A percentile compares a stretch with the other conserved stretches of the same genome.
Conservation (phyloP, 1,284 basidiomycete species). For the Trichosporon ovoides region DNA sequence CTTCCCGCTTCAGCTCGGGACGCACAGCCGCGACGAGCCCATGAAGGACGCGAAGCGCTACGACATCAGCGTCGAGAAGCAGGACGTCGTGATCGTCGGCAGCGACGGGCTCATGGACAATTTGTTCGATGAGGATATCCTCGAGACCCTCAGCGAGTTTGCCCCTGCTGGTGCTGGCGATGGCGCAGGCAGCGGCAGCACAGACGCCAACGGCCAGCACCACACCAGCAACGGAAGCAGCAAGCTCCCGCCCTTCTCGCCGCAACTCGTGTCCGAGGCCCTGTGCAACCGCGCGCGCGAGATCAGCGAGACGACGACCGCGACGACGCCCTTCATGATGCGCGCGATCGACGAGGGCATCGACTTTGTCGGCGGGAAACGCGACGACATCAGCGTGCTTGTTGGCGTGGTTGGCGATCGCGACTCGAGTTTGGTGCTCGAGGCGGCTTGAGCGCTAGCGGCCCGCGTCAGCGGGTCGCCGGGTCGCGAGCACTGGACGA, state of each 20-base stretch:
- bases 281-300: slow-evolving; percentile 52
- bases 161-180: slow-evolving; percentile 40
- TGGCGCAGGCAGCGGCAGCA: too few species aligned
- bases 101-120: slow-evolving; percentile 91
- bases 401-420: slow-evolving; percentile 46
- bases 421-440: slow-evolving; percentile 18
- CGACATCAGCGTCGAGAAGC: slow-evolving; percentile 70
- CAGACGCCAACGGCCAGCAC: too few species aligned
- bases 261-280: slow-evolving; percentile 54
- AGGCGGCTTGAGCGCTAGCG: not conserved
- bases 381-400: slow-evolving; percentile 47
- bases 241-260: slow-evolving; percentile 46
- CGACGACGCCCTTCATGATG: slow-evolving; percentile 54
- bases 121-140: slow-evolving; percentile 87
- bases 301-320: slow-evolving; percentile 52
- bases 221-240: too few species aligned
- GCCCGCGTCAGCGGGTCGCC: too few species aligned
- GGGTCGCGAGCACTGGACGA: too few species aligned
- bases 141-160: slow-evolving; percentile 78
- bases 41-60: slow-evolving; percentile 65
- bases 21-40: slow-evolving; percentile 64
- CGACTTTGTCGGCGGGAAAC: slow-evolving; percentile 50
- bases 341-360: slow-evolving; percentile 55
- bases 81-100: slow-evolving; percentile 85
- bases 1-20: slow-evolving; percentile 74